Evolutionary conservation across 805 yeast species (phyloP).

Genomic region (Candida adriatica): DNA sequence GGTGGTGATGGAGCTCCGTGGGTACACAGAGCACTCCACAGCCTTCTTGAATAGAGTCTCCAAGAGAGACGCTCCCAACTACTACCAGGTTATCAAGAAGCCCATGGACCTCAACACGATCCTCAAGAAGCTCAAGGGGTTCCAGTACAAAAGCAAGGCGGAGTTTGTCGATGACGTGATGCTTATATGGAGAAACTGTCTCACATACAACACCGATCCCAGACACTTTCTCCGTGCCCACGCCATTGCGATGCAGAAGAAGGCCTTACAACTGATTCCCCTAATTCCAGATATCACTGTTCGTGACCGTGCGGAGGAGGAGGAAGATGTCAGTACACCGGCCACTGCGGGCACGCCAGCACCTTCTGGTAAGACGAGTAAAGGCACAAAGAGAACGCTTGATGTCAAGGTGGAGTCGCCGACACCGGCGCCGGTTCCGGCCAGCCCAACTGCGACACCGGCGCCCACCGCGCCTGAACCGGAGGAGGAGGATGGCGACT

Average conservation of each 20-base stretch:
- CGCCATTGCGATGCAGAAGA: constrained; percentile 94
- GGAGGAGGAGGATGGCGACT: constrained; percentile 25
- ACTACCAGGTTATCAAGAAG: constrained; percentile 77
- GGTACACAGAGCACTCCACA: constrained; percentile 93
- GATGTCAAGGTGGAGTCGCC: constrained; percentile 23
- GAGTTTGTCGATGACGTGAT: constrained; percentile 93
- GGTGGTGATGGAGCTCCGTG: constrained; percentile 82
- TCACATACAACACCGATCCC: constrained; percentile 91
- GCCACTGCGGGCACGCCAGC: constrained; percentile 21
- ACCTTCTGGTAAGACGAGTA: constrained; percentile 27
- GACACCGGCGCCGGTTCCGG: constrained; percentile 8
- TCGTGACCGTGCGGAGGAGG: constrained; percentile 65
- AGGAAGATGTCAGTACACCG: constrained; percentile 33
- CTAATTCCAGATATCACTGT: constrained; percentile 85
- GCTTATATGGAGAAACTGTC: constrained; percentile 93
- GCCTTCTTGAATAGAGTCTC: constrained; percentile 95
- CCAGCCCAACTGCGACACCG: constrained; percentile 3
- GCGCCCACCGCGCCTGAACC: constrained; percentile 5
- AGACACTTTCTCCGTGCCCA: constrained; percentile 85
- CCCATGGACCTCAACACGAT: constrained; percentile 98
- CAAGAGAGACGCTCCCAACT: constrained; percentile 96
- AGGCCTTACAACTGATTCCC: constrained; percentile 67
- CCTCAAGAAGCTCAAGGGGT: constrained; percentile 75
- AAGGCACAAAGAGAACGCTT: constrained; percentile 34
- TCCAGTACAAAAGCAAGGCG: constrained; percentile 76